Percentiles rank a stretch among this genome's conserved stretches.
Conservation (phyloP, 2,329 filamentous ascomycete species). For the Xylaria sp. region DNA sequence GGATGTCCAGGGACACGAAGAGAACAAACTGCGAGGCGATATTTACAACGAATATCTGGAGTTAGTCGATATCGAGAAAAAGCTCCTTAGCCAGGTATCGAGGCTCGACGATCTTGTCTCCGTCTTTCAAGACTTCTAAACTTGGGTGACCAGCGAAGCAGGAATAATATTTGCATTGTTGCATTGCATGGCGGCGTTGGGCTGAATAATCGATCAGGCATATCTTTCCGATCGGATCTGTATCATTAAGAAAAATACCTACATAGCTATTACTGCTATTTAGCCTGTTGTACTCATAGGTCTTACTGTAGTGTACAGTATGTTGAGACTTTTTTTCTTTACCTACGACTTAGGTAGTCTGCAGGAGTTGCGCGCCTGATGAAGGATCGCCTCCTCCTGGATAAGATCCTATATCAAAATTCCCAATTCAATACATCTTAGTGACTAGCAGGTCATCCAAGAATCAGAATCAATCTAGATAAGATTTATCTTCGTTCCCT, state of each 20-base stretch:
- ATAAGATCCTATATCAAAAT: too few relatives aligned
- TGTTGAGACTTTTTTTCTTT: neutral
- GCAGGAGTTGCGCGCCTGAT: neutral
- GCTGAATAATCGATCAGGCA: conserved; percentile 16
- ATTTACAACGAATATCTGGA: conserved; percentile 70
- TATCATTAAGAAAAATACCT: conserved; percentile 10
- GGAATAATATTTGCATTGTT: conserved; percentile 29
- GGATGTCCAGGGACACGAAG: conserved; percentile 84
- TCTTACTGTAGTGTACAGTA: too few relatives aligned
- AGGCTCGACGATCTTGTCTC: conserved; percentile 85
- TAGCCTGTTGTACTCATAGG: neutral
- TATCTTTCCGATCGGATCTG: conserved; percentile 14
- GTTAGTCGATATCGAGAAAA: conserved; percentile 70
- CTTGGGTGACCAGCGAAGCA: conserved; percentile 17
- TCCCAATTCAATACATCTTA: too few relatives aligned
- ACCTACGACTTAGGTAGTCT: too few relatives aligned
- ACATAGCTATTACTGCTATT: neutral
- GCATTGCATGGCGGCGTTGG: conserved; percentile 42
- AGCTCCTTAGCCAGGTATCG: conserved; percentile 78
- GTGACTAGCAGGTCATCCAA: too few relatives aligned
- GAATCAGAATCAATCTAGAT: too few relatives aligned
- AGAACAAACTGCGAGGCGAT: conserved; percentile 75
- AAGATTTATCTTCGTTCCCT: too few relatives aligned
- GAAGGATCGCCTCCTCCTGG: too few relatives aligned
- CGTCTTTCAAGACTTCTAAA: conserved; percentile 73